These are phyloP conservation scores for Debaryomyces tyrocola DNA, from an alignment of 805 yeast species.

Conservation along the genomic window DNA sequence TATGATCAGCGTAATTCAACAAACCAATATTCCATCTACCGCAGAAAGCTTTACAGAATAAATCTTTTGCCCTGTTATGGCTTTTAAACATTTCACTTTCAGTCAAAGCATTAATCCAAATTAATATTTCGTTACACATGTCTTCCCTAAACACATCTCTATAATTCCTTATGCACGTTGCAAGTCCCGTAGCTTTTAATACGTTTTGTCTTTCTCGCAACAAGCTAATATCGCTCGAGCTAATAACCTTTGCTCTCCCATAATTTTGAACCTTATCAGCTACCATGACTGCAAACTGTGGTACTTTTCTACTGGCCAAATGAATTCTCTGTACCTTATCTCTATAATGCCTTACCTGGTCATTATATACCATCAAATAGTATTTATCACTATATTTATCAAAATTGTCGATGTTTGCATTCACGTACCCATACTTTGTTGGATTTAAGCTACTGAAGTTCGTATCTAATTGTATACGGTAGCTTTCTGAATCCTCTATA, in stretches of 20 bases:
- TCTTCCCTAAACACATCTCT: constrained; percentile 78
- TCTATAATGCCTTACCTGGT: constrained; percentile 69
- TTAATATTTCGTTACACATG: constrained; percentile 68
- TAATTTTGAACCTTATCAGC: constrained; percentile 57
- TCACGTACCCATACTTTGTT: constrained; percentile 44
- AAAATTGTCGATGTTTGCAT: constrained; percentile 9
- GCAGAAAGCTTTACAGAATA: constrained; percentile 58
- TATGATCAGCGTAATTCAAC: constrained; percentile 7
- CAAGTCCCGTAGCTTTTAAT: constrained; percentile 62
- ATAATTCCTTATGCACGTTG: constrained; percentile 62
- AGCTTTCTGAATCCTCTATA: constrained; percentile 23
- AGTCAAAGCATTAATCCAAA: constrained; percentile 64
- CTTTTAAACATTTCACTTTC: constrained; percentile 53
- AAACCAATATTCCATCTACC: constrained; percentile 63
- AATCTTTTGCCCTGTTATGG: constrained; percentile 45
- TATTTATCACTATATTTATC: constrained; percentile 47
- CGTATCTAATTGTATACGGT: constrained; percentile 29
- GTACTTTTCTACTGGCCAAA: constrained; percentile 60
- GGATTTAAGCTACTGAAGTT: constrained; percentile 35
- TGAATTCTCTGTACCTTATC: constrained; percentile 71
- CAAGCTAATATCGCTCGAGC: constrained; percentile 51
- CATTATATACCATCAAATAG: constrained; percentile 69
- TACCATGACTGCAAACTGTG: constrained; percentile 71
- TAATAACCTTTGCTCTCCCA: constrained; percentile 71
- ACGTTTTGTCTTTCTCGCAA: constrained; percentile 55